phyloP scores from a whole-genome alignment of 768 basidiomycete genomes.

The Kwoniella europaea region DNA sequence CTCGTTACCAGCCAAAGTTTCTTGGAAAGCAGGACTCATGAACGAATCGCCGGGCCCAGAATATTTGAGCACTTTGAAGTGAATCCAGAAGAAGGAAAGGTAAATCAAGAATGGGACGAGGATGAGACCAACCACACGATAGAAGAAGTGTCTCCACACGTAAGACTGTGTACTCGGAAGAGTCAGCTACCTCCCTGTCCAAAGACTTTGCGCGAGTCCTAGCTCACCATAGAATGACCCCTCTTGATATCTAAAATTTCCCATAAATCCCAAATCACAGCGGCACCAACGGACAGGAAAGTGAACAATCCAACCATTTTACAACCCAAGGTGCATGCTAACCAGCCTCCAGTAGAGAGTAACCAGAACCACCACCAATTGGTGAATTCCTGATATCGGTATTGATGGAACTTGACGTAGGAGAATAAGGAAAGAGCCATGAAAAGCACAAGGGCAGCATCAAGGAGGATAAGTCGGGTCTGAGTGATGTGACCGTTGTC shows the following conservation, averaged over 20 bases:
- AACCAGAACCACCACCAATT: conserved; percentile 96
- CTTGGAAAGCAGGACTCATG: conserved; percentile 98
- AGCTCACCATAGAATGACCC: conserved; percentile 74
- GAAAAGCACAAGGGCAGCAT: conserved; percentile 93
- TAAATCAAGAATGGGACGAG: conserved; percentile 87
- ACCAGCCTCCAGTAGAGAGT: conserved; percentile 82
- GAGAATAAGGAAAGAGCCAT: conserved; percentile 90
- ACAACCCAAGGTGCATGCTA: conserved; percentile 95
- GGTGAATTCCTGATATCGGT: conserved; percentile 89
- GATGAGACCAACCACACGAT: conserved; percentile 83
- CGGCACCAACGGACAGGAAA: conserved; percentile 83
- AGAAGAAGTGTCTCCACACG: conserved; percentile 85
- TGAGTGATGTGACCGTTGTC: conserved; percentile 97
- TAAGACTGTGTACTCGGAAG: conserved; percentile 66
- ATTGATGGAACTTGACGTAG: conserved; percentile 91
- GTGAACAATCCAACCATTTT: conserved; percentile 97
- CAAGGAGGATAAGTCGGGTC: conserved; percentile 93
- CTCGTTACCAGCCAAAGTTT: conserved; percentile 89
- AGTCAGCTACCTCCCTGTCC: not conserved
- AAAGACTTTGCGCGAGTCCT: not conserved
- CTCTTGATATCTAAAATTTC: conserved; percentile 83
- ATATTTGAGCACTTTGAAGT: conserved; percentile 82
- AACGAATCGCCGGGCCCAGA: conserved; percentile 93
- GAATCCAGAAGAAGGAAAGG: conserved; percentile 92
- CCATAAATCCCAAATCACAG: conserved; percentile 93